Evolutionary conservation across 805 yeast genomes (phyloP).

Genomic region (Yueomyces sinensis): DNA sequence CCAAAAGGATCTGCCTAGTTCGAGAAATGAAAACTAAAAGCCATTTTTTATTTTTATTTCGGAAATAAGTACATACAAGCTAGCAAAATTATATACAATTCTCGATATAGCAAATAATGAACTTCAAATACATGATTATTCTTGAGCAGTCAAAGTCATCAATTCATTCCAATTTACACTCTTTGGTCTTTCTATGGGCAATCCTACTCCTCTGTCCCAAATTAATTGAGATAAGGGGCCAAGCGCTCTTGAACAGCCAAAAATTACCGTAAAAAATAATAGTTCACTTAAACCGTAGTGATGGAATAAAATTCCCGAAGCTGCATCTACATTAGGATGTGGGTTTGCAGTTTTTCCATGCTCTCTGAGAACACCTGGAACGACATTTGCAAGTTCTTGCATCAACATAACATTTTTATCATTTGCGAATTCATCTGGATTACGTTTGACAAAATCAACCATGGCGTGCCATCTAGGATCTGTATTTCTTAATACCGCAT

Average conservation of each 20-base stretch:
- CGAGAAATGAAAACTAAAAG: too few relatives aligned
- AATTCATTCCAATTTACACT: slow-evolving; percentile 14
- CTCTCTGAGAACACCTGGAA: slow-evolving; percentile 59
- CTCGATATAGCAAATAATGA: too few relatives aligned
- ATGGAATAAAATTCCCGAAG: slow-evolving; percentile 65
- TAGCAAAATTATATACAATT: too few relatives aligned
- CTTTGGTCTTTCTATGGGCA: slow-evolving; percentile 77
- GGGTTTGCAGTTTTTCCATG: slow-evolving; percentile 85
- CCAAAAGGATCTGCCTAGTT: too few relatives aligned
- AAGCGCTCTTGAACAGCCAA: slow-evolving; percentile 71
- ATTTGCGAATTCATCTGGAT: slow-evolving; percentile 39
- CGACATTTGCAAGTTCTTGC: slow-evolving; percentile 49
- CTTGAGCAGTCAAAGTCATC: too few relatives aligned
- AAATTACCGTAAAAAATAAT: slow-evolving; percentile 65
- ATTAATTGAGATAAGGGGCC: slow-evolving; percentile 72
- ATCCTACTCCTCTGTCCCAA: slow-evolving; percentile 63
- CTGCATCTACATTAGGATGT: slow-evolving; percentile 73
- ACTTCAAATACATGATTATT: too few relatives aligned
- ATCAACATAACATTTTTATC: slow-evolving; percentile 58
- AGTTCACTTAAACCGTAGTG: slow-evolving; percentile 69
- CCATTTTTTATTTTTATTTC: too few relatives aligned
- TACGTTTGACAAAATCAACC: slow-evolving; percentile 48
- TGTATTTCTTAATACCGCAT: slow-evolving; percentile 72
- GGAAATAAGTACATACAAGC: too few relatives aligned
- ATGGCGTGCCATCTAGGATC: slow-evolving; percentile 74